Base-by-base conservation (phyloP, 176 grass and related monocot genomes). In the Puya raimondii region DNA sequence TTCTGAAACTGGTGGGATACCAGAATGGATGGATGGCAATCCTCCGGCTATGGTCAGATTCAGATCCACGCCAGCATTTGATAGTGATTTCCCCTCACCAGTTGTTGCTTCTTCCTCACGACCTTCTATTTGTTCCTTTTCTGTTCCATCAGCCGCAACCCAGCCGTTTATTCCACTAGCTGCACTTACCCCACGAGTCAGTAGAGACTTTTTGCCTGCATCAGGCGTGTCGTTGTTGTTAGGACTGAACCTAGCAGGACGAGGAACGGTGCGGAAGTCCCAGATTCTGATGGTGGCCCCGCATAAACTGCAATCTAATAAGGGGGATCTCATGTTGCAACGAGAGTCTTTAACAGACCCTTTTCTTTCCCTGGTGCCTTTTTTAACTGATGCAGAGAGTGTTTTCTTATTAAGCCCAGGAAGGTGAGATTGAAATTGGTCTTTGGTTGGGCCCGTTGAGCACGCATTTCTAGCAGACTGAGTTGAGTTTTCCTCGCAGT, bases 401-500 rank as follows among this genome's bases (percentile, higher is more conserved):
- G 83, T 77, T 70, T 78, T 86, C 79, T 65, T 86, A 67, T 76
- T 57, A 70, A 74, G 77, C 59, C 73, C 76, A 87, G 25, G 48
- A 74, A 89, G 64, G 68, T 78, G 80, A 64, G 83, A 68, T 64
- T 81, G 58, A 22, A 86, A 77, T 18, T 20, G 68, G 70, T 78
- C 80, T 27, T 78, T 71, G 47, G 18, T n/a, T 49, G 59, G 88
- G 68, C 66, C 83, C 84, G 77, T 65, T 67, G 85, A 83, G 8
- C 64, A 67, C 58, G 67, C 85, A 80, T 96, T 77, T 84, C 77
- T 91, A 75, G 89, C 86, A 20, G 93, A 90, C 70, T 79, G 86
- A 23, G 80, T 83, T 77, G 94, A 97, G 54, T 97, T 93, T 77
- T 97, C 94, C 85, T 97, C 94, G 59, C 84, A 97, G 72, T 97